These are phyloP conservation scores for Lodderomyces margitis DNA, from an alignment of 1,139 yeast genomes.

Conservation along the genomic window DNA sequence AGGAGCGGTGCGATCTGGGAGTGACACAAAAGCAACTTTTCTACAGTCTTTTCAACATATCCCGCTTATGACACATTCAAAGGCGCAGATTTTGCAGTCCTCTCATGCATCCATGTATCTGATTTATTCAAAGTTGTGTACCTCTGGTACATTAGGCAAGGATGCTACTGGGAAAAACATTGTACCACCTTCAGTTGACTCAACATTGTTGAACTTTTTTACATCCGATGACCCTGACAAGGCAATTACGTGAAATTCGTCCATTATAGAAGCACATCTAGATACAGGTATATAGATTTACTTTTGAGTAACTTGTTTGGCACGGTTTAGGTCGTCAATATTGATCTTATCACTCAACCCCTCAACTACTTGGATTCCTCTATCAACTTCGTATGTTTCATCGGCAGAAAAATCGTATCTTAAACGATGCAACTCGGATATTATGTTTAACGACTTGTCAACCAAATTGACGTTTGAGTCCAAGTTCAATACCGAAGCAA, in stretches of 20 bases:
- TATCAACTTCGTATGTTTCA: constrained; percentile 43
- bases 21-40: constrained; percentile 44
- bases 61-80: constrained; percentile 52
- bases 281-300: background rate
- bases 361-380: constrained; percentile 44
- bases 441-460: constrained; percentile 59
- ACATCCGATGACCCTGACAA: constrained; percentile 53
- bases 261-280: background rate
- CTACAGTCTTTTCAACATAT: constrained; percentile 53
- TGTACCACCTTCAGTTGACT: constrained; percentile 38
- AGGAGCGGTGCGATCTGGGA: constrained; percentile 55
- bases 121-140: constrained; percentile 30
- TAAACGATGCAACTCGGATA: constrained; percentile 46
- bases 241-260: constrained; percentile 16
- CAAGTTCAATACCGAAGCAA: constrained; percentile 34
- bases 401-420: constrained; percentile 45
- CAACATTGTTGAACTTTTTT: constrained; percentile 45
- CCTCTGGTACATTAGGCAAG: constrained; percentile 28
- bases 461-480: constrained; percentile 51
- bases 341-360: constrained; percentile 47
- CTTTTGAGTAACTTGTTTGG: constrained; percentile 40
- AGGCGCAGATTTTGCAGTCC: constrained; percentile 33
- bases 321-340: constrained; percentile 49
- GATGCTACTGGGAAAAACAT: constrained; percentile 26
- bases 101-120: constrained; percentile 39